Conservation (phyloP, 257 asterid genomes). For the Nicotiana knightiana region DNA sequence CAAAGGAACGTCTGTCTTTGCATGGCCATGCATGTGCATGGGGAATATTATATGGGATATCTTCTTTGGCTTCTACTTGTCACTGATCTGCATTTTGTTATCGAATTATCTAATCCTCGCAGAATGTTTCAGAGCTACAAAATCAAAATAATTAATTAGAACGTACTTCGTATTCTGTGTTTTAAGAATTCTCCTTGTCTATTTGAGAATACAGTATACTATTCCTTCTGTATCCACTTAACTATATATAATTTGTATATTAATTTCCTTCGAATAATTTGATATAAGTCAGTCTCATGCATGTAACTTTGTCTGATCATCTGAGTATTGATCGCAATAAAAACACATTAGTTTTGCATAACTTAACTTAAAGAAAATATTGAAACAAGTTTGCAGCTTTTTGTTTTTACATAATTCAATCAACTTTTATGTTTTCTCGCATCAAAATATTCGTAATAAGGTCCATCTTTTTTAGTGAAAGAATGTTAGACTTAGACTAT, state of each 20-base stretch:
- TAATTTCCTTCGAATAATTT: neutral
- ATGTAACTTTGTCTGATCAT: neutral
- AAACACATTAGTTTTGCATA: neutral
- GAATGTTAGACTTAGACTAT: neutral
- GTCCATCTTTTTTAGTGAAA: neutral
- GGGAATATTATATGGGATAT: neutral
- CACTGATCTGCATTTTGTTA: neutral
- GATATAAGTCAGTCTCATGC: neutral
- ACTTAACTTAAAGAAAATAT: neutral
- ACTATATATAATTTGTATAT: too few relatives aligned
- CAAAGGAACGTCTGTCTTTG: neutral
- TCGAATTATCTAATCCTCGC: neutral
- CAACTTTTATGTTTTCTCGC: neutral
- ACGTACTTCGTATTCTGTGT: neutral
- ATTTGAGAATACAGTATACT: neutral
- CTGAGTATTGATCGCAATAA: neutral
- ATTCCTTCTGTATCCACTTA: neutral
- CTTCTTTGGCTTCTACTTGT: neutral
- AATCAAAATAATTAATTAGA: neutral
- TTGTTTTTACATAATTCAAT: neutral
- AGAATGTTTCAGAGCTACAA: neutral
- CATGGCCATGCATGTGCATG: slow-evolving; percentile 1
- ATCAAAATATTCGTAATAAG: neutral
- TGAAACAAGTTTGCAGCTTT: neutral
- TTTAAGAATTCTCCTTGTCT: neutral